Conservation (phyloP, 805 yeast genomes). For the Cyberlindnera mississippiensis region DNA sequence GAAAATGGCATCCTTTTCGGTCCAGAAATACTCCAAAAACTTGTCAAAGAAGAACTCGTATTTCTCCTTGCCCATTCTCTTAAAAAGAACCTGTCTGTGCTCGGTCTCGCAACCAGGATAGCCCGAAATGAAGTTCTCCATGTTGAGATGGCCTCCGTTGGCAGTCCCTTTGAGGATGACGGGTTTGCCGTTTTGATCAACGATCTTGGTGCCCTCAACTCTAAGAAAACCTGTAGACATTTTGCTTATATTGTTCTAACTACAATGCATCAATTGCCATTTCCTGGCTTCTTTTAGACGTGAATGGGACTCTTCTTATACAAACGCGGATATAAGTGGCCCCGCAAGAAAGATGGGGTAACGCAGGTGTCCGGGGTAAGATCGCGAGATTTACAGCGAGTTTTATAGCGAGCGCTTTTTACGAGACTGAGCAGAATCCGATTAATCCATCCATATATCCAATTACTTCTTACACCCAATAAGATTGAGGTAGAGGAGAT, state of each 20-base stretch:
- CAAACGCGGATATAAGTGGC: too few relatives aligned
- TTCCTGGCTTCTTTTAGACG: too few relatives aligned
- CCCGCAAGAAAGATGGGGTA: too few relatives aligned
- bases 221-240: conserved; percentile 30
- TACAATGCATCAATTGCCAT: too few relatives aligned
- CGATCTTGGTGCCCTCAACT: conserved; percentile 46
- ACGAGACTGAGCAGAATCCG: too few relatives aligned
- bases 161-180: conserved; percentile 48
- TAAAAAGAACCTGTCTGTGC: conserved; percentile 38
- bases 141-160: conserved; percentile 47
- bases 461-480: too few relatives aligned
- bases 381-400: too few relatives aligned
- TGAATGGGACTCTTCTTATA: too few relatives aligned
- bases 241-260: neutral
- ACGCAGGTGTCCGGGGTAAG: too few relatives aligned
- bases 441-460: too few relatives aligned
- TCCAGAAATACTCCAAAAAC: conserved; percentile 52
- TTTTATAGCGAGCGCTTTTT: too few relatives aligned
- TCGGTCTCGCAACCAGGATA: conserved; percentile 52
- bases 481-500: too few relatives aligned
- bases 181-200: conserved; percentile 35
- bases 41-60: conserved; percentile 46
- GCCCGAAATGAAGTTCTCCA: conserved; percentile 56
- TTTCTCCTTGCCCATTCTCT: conserved; percentile 43
- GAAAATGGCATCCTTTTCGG: conserved; percentile 45